Percentiles rank a stretch among this genome's conserved stretches.
phyloP scores from a whole-genome alignment of 768 basidiomycete species.

The Mycena crocata region DNA sequence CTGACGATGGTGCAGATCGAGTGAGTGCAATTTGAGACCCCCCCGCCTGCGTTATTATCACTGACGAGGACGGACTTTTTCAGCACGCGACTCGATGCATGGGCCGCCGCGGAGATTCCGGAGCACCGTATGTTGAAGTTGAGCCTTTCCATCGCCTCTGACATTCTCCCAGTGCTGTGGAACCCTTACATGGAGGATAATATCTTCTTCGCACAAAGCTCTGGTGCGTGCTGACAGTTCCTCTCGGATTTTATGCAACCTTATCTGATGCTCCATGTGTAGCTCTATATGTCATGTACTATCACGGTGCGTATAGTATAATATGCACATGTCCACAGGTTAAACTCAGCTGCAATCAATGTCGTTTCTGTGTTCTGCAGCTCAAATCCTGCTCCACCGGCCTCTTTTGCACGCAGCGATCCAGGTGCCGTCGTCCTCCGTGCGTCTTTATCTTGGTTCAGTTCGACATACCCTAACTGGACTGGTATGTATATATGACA shows the following conservation, averaged over 20 bases:
- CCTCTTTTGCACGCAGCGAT: slow-evolving; percentile 75
- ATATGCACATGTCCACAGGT: neutral
- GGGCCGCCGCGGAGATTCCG: slow-evolving; percentile 63
- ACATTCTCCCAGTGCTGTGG: slow-evolving; percentile 51
- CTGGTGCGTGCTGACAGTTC: slow-evolving; percentile 49
- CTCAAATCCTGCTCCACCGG: slow-evolving; percentile 68
- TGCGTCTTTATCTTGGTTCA: too few relatives aligned
- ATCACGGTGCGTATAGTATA: slow-evolving; percentile 20
- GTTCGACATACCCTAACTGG: too few relatives aligned
- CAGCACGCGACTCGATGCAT: slow-evolving; percentile 64
- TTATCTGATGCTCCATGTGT: neutral
- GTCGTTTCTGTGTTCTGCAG: neutral
- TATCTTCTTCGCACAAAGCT: slow-evolving; percentile 54
- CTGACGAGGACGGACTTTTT: neutral
- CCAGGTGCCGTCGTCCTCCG: slow-evolving; percentile 41
- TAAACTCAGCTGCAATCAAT: neutral
- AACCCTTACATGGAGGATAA: slow-evolving; percentile 47
- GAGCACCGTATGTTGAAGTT: slow-evolving; percentile 55
- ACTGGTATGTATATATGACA: neutral
- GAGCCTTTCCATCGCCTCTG: too few relatives aligned
- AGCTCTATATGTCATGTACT: slow-evolving; percentile 21
- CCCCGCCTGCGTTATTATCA: too few relatives aligned
- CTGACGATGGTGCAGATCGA: slow-evolving; percentile 21
- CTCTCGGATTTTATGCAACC: neutral
- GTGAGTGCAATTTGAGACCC: slow-evolving; percentile 16